Evolutionary conservation across 2,329 filamentous ascomycete genomes (phyloP).

Genomic region (Colletotrichum sp.): DNA sequence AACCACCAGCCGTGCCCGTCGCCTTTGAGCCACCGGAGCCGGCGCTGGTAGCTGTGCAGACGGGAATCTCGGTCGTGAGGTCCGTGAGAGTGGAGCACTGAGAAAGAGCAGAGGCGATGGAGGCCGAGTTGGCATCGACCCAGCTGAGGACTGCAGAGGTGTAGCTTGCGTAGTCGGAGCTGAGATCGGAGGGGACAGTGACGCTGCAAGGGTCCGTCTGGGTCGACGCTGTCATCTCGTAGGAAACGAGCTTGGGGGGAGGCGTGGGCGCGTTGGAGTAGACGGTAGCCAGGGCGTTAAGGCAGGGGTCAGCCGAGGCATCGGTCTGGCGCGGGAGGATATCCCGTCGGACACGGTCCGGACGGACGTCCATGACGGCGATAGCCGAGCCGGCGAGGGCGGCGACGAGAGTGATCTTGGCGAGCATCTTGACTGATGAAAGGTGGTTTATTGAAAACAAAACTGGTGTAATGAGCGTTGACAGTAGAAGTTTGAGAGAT

Average conservation of each 20-base stretch:
- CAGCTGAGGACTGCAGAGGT: conserved; percentile 25
- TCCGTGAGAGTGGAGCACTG: conserved; percentile 27
- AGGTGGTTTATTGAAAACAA: not conserved
- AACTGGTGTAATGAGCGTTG: not conserved
- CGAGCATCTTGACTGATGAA: conserved; percentile 24
- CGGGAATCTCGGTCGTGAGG: conserved; percentile 5
- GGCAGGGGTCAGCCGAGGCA: conserved; percentile 17
- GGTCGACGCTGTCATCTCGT: conserved; percentile 17
- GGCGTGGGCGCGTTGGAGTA: conserved; percentile 26
- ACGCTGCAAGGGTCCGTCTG: conserved; percentile 28
- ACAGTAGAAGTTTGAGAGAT: not conserved
- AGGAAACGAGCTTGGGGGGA: conserved; percentile 24
- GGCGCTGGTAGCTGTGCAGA: not conserved
- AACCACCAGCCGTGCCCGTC: not conserved
- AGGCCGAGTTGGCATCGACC: conserved; percentile 24
- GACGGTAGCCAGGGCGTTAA: conserved; percentile 21
- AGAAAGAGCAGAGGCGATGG: conserved; percentile 24
- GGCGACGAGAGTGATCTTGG: conserved; percentile 25
- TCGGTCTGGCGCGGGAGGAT: conserved; percentile 29
- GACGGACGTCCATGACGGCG: conserved; percentile 17
- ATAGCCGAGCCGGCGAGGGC: conserved; percentile 26
- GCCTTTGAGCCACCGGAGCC: not conserved
- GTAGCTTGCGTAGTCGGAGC: conserved; percentile 24
- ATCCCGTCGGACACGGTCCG: conserved; percentile 20
- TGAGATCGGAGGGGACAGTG: conserved; percentile 26